Evolutionary conservation across 2,329 filamentous ascomycete species (phyloP), one percentile per base, ranked within the genome.

Genomic region (Colletotrichum viniferum): DNA sequence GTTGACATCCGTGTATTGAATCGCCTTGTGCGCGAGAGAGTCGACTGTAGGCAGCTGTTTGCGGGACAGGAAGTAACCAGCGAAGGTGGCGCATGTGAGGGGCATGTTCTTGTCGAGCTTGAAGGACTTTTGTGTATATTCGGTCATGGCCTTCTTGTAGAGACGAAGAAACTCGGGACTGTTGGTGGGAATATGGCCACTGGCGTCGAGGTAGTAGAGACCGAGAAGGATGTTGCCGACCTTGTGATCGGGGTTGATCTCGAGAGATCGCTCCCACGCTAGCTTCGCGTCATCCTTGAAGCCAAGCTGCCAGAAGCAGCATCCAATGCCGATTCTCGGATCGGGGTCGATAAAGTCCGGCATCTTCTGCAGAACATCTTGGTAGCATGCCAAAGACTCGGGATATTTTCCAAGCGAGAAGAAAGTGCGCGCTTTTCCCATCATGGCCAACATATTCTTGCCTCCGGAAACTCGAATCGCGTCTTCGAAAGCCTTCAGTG

Each of bases 261-360:
- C 95, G 32, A 98, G 86, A 14, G 94, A 92, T 77, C 97, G 90
- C 82, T 98, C 94, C 97, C 97, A 99, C 14, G 97, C 96, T 63
- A 89, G 87, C 82, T 95, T 96, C 9, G 97, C 97, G 80, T 98
- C 95, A 38, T 98, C 95, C 84, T 97, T 98, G 87, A 95, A 96
- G 13, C 96, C 96, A 32, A 99, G 89, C 84, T 98, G 95, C 97
- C 97, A 99, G 83, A 98, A 94, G 87, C 97, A 99, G 84, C 95
- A 97, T 61, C 97, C 97, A 81, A 99, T 96, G 71, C 97, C 97
- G 79, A 99, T 96, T 79, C 97, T 92, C 79, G 97, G 97, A 84
- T 99, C 97, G 1, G 97, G 97, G 81, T 99, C 97, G 56, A 94
- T 92, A 81, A 98, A 89, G 78, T 95, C 92, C 3, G 97, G 97